Evolutionary conservation across 768 basidiomycete genomes (phyloP), one percentile per base, ranked within the genome.

Genomic region (Kwoniella pini): DNA sequence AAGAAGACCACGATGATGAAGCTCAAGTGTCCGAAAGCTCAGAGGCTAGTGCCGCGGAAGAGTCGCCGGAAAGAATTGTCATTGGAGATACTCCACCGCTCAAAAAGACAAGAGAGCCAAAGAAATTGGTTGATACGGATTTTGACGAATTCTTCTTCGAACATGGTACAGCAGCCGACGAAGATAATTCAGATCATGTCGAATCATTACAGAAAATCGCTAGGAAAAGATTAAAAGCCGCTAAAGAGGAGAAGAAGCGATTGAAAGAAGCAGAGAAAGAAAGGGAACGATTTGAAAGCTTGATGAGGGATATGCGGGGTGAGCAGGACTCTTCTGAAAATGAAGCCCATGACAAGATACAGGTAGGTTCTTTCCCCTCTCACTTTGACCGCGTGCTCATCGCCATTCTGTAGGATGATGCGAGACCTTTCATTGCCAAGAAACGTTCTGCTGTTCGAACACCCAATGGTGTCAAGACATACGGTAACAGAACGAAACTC

Each of bases 101-200:
- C 17, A 55, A 19, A 17, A 26, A 19, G 17, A 17, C 33, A 26
- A 46, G 50, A 27, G 26, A 50, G n/a, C 61, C 63, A 13, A 60
- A 57, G 21, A 33, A 49, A 28, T 22, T 71, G 26, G 52, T 43
- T 5, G 69, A 71, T 33, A 51, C 60, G 11, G 74, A 74, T 56
- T 59, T 50, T 36, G 69, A 69, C 40, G 71, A 69, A 28, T 74
- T 62, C 46, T 68, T 69, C 45, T 26, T 64, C 21, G 61, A 67
- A 42, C 63, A 66, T 51, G 72, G 69, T 1, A 53, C 46, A 11
- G 59, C 49, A 3, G 62, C 67, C 15, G 70, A 68, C 43, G 70
- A 65, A 6, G 60, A 55, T 1, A 60, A 67, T 38, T 62, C 58
- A 15, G 49, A 53, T 17, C 65, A 42, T 21, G 50, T 49, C n/a